Base-by-base conservation (phyloP, 2,329 filamentous ascomycete species). In the Scopulariopsis brevicaulis region DNA sequence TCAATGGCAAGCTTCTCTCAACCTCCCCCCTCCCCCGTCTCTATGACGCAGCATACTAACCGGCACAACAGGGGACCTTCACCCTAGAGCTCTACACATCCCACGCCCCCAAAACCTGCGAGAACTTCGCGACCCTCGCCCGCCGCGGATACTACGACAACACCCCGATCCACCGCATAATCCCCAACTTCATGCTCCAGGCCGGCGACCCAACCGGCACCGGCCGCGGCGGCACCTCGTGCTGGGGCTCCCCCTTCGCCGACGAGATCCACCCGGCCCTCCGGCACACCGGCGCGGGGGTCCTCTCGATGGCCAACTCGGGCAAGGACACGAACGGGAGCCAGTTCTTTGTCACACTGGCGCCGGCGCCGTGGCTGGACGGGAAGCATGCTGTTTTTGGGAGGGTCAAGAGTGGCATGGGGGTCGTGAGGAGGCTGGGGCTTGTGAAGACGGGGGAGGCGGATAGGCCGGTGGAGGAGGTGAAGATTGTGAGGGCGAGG, bases 381-480 rank as follows among this genome's bases (percentile, higher is more conserved):
- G 91, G 92, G 24, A 96, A 96, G 72, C 93, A 99, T 71, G 96
- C 92, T 12, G 95, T 99, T 64, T 99, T 99, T 69, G 94, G 94
- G 1, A 77, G 93, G 57, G 91, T 99, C 46, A 92, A 88, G 75
- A 82, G 74, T 58, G 94, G 94, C 0, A 83, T 97, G 80, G 77
- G 81, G 59, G 79, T 93, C n/a, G 85, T 97, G 32, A 86, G 90
- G 76, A 81, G 90, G 63, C 89, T 99, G 83, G 94, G 92, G 0
- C 70, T 94, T 59, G 90, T 96, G 55, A 90, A 88, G 75, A 96
- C 91, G 1, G 89, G 84, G 25, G 73, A 74, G 8, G 90, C 93
- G 64, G 94, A 97, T 71, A 77, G 86, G 64, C 94, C 94, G 0
- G 73, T 84, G 6, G 87, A 95, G 65, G 85, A 95, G 64, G 82